Evolutionary conservation across 768 basidiomycete species (phyloP).

Genomic region (Amanita fuliginea): DNA sequence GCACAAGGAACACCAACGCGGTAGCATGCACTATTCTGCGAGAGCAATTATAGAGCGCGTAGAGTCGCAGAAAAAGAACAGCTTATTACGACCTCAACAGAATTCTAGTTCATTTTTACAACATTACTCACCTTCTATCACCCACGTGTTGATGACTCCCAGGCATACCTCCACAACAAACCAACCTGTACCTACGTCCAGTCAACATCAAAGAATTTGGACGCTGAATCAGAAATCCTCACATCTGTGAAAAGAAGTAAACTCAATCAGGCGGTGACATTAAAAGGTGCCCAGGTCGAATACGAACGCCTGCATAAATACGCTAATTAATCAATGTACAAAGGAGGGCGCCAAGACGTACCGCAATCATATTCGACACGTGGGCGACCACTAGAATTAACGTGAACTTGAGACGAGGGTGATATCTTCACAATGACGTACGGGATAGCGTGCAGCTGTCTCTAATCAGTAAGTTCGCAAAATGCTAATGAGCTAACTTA

Average conservation of each 20-base stretch:
- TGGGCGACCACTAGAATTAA: neutral
- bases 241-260: neutral
- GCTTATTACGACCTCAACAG: neutral
- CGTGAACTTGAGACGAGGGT: neutral
- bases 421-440: neutral
- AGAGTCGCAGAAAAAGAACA: neutral
- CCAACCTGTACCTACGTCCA: neutral
- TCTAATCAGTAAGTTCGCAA: neutral
- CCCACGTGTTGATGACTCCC: neutral
- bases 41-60: neutral
- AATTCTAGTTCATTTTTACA: neutral
- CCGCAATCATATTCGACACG: neutral
- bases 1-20: too few species aligned
- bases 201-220: neutral
- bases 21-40: neutral
- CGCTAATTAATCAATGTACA: neutral
- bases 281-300: too few species aligned
- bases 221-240: neutral
- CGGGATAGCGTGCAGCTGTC: neutral
- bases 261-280: too few species aligned
- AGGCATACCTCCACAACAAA: neutral
- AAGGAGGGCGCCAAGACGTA: neutral
- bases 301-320: neutral
- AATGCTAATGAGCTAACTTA: neutral
- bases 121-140: neutral